Base-by-base conservation (phyloP, 2,329 filamentous ascomycete species). In the Aspergillus aculeatinus region DNA sequence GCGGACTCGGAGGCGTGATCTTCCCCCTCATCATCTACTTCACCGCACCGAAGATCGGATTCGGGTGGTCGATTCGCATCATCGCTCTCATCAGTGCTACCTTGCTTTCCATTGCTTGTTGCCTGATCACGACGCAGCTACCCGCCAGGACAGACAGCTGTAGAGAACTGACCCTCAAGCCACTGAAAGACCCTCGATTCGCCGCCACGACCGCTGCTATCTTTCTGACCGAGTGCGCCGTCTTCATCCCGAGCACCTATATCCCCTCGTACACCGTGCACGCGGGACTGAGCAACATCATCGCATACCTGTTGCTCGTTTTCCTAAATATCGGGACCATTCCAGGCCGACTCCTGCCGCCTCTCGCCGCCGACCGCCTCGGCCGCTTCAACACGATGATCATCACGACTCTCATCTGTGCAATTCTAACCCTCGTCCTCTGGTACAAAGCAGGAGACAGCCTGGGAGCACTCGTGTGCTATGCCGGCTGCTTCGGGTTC, bases 201-300 rank as follows among this genome's bases (percentile, higher is more conserved):
- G 68, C 67, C 0, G 56, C 60, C 1, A 75, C 72, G 0, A 74
- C 70, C 0, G 29, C 67, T 2, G 72, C 72, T 0, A 62, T 76
- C 4, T 76, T 74, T 53, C 66, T 76, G 6, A 69, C 74, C 16
- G 74, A 76, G 57, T 72, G 74, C 55, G 74, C 70, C 0, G 69
- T 75, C 12, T 76, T 76, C 49, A 70, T 77, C 16, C 75, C 74
- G 0, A 64, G 70, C 35, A 71, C 72, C 11, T 77, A 77, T 57
- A 62, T 77, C 29, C 64, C 71, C 4, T 72, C 70, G 9, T 75
- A 76, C 16, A 67, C 66, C 6, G 51, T 75, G 7, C 53, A 68
- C 10, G 63, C 55, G 5, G 71, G 73, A 0, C 63, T 75, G 5
- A 59, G 65, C 16, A 58, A 57, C 1, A 59, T 59, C 2, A 50